Base-by-base conservation (phyloP, 805 yeast genomes). In the Lipomyces oligophaga region DNA sequence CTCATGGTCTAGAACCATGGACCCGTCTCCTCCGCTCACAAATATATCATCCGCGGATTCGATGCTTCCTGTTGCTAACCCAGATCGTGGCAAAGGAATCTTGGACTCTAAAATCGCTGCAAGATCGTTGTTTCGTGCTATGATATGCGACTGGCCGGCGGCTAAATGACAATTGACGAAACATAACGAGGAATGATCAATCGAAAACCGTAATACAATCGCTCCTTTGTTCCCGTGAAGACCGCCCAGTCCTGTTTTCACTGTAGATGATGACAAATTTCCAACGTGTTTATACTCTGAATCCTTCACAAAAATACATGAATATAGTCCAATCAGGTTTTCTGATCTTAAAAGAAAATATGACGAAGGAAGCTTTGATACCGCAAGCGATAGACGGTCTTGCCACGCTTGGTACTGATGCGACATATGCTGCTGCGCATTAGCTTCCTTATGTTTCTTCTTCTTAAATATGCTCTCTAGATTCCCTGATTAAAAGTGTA, bases 211-310 rank as follows among this genome's bases (percentile, higher is more conserved):
- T 2, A 83, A 77, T 0, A 84, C 81, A 35, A 85, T 78, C 1
- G 85, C 95, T 3, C 96, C 96, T 63, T 86, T 67, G 51, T 70
- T 70, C 10, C 75, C 83, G 46, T 94, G 81, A 67, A 88, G 80
- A 4, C 98, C 98, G 26, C 96, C 95, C 41, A 90, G 74, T 0
- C 98, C 98, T 0, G 97, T 89, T 60, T 90, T 90, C 58, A 86
- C 89, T 31, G 80, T 76, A 28, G 83, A 76, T 1, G 89, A 80
- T 58, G 80, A 84, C 22, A 88, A 72, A 39, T 78, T 75, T 34
- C 77, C 73, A 27, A 88, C 74, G 39, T 74, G 69, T 8, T 72
- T 67, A 3, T 76, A 60, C 46, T 78, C 76, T 1, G 70, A 63
- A 34, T 77, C 77, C 49, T 77, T 78, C 4, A 81, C 77, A 63